Evolutionary conservation across 306 rosid genomes (phyloP), one percentile per base, ranked within the genome.

Genomic region (Abrus precatorius): DNA sequence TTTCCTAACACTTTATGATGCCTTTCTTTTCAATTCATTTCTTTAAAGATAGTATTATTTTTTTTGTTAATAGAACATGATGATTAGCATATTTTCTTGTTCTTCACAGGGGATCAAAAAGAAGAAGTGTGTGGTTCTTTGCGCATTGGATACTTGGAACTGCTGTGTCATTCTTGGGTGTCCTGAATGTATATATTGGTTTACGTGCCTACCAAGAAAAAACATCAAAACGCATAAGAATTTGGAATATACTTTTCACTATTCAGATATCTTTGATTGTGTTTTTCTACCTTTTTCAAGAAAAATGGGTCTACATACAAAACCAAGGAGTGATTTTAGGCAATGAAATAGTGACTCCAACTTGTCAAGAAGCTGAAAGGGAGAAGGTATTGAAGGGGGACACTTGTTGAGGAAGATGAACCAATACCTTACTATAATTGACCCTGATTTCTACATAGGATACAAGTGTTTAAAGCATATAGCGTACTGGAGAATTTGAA

Each of bases 231-330:
- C 77, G 86, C 9, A 88, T 86, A 66, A 70, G 32, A 82, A 34
- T 76, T 80, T 92, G 98, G 97, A 82, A 79, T 45, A 82, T 89
- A 75, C 81, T 92, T 83, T 90, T 94, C 88, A 89, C 97, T 12
- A 78, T 81, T 79, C 83, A 94, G 57, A 74, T 94, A n/a, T 70
- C 87, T 73, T 77, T 87, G 55, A 29, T 92, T 64, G 85, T 88
- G 48, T 83, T 94, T 69, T 75, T 88, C 83, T 94, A 94, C 87
- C 97, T 94, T n/a, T 83, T 92, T 56, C 98, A 94, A 91, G 97
- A 94, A 83, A 94, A 91, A 83, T 89, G 95, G 97, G 72, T 55
- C 52, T 87, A 92, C 78, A 92, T 91, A 45, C 85, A 87, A 48
- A 90, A 84, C 20, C 92, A 90, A 87, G 87, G 92, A 76, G 87